Base-by-base conservation (phyloP, 768 basidiomycete genomes). In the Cystobasidium onofrii region DNA sequence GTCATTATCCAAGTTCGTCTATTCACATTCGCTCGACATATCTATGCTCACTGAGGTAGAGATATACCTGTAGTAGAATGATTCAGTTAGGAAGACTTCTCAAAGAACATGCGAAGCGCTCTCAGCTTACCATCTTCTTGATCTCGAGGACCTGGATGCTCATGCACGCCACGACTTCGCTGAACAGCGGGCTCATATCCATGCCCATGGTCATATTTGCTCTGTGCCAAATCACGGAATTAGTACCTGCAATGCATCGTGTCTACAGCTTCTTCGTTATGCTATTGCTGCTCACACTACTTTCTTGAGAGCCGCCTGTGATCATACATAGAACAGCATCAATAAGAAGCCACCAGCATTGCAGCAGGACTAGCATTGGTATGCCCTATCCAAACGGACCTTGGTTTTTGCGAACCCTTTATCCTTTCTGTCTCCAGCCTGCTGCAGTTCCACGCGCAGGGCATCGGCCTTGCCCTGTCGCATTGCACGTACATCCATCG, bases 141-240 rank as follows among this genome's bases (percentile, higher is more conserved):
- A 98, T 96, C 72, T 99, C 96, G 44, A 98, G 85, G 6, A 94
- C 83, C 55, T 95, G 96, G 12, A 92, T 93, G n/a, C 90, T 88
- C 76, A 99, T 85, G 80, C 93, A 96, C 80, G 92, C 90, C 7
- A 96, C 88, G 65, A 99, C 90, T 77, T 99, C 93, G n/a, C 88
- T 88, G 84, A 95, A 96, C 77, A 97, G 84, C 34, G 91, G 86
- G 29, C 92, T 94, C 74, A 77, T 75, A 76, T 73, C 75, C 94
- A 82, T 98, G 54, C 96, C 96, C 94, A 99, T 98, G 1, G 96
- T 99, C 81, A 98, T 98, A 82, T 97, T 97, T 50, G 96, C 96
- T 39, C 69, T 71, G 66, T 77, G 15, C 27, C 3, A 10, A 13
- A 13, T n/a, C 17, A 4, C 17, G 9, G 27, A 27, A 23, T 34